phyloP scores from a whole-genome alignment of 2,329 filamentous ascomycete genomes.

The Helotiales sp. region DNA sequence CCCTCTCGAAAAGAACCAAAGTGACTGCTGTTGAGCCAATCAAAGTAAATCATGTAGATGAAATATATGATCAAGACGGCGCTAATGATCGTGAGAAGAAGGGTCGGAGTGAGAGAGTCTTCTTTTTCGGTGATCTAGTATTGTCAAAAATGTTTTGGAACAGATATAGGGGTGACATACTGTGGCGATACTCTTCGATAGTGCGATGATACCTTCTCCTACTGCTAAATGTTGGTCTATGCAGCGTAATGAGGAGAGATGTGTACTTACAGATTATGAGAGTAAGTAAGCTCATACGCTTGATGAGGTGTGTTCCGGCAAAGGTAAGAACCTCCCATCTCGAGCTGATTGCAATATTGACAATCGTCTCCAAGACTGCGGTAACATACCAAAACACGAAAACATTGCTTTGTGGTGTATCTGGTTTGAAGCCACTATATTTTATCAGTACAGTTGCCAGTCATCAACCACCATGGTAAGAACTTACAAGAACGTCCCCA shows the following conservation, averaged over 20 bases:
- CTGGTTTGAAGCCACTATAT: constrained; percentile 4
- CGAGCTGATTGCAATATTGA: constrained; percentile 26
- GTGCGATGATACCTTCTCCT: constrained; percentile 30
- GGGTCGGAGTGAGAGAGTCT: constrained; percentile 5
- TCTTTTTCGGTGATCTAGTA: constrained; percentile 17
- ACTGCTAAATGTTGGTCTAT: constrained; percentile 9
- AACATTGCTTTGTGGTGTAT: neutral
- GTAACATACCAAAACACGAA: constrained; percentile 25
- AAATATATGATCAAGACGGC: constrained; percentile 25
- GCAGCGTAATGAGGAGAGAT: no score
- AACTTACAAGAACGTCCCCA: constrained; percentile 23
- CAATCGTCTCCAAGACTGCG: constrained; percentile 22
- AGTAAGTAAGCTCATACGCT: constrained; percentile 58
- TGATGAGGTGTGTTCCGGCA: constrained; percentile 56
- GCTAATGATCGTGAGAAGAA: constrained; percentile 19
- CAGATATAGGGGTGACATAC: constrained; percentile 5
- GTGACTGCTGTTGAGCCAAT: constrained; percentile 19
- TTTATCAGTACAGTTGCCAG: neutral
- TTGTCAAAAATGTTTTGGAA: neutral
- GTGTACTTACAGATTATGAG: constrained; percentile 46
- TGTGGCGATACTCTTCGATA: constrained; percentile 24
- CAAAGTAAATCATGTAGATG: constrained; percentile 31
- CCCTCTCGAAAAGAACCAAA: constrained; percentile 25
- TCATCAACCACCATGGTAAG: neutral
- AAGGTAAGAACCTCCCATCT: constrained; percentile 45